Evolutionary conservation across 208 protist genomes (phyloP).

Genomic region (Trypanosoma cruzi): DNA sequence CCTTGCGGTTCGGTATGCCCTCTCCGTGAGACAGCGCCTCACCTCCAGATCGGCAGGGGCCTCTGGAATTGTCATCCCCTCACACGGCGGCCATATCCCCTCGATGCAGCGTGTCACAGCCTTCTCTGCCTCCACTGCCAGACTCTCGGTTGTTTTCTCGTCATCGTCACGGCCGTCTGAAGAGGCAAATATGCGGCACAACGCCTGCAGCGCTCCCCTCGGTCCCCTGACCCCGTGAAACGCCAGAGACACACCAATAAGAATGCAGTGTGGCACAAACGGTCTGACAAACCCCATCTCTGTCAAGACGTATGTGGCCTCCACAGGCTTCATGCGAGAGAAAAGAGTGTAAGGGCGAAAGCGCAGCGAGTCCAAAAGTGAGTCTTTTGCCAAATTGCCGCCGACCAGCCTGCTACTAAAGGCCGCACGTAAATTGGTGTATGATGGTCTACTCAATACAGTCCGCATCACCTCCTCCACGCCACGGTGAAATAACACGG

Average conservation of each 20-base stretch:
- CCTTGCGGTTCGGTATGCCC: constrained; percentile 32
- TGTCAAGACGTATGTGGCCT: constrained; percentile 68
- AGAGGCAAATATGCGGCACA: constrained; percentile 7
- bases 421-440: constrained; percentile 47
- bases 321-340: constrained; percentile 33
- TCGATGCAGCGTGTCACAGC: constrained; percentile 33
- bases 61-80: constrained; percentile 41
- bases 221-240: constrained; percentile 3
- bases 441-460: constrained; percentile 34
- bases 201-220: neutral
- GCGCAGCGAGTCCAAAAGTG: constrained; percentile 46
- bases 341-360: constrained; percentile 49
- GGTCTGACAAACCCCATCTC: constrained; percentile 68
- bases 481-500: constrained; percentile 48
- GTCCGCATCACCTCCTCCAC: constrained; percentile 34
- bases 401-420: constrained; percentile 37
- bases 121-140: neutral
- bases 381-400: constrained; percentile 15
- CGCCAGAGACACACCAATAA: constrained; percentile 35
- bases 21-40: constrained; percentile 41
- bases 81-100: constrained; percentile 58
- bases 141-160: neutral
- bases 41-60: constrained; percentile 31
- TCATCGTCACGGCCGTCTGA: neutral
- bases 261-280: constrained; percentile 58